Evolutionary conservation across 495 filamentous ascomycete genomes (phyloP).

Genomic region (Aspergillus baeticus): DNA sequence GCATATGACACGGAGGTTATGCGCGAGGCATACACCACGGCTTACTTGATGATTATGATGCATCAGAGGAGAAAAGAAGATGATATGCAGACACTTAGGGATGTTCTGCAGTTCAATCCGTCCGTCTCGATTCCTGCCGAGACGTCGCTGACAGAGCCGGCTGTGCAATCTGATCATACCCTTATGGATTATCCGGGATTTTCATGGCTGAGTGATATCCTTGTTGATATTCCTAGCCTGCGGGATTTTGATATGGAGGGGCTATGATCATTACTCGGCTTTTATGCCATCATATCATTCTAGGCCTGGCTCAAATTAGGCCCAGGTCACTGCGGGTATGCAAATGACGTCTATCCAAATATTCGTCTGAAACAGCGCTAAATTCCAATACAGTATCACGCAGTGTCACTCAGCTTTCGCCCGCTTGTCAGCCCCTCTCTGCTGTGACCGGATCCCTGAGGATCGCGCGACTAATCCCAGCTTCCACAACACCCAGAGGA

Average conservation of each 20-base stretch:
- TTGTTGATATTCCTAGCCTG: slow-evolving; percentile 46
- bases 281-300: not conserved
- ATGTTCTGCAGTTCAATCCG: slow-evolving; percentile 36
- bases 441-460: slow-evolving; percentile 17
- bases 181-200: slow-evolving; percentile 30
- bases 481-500: slow-evolving; percentile 72
- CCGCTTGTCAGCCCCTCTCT: slow-evolving; percentile 15
- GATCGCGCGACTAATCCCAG: slow-evolving; percentile 45
- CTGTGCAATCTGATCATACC: slow-evolving; percentile 17
- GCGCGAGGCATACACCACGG: slow-evolving; percentile 53
- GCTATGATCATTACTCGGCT: not conserved
- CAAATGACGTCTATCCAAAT: not conserved
- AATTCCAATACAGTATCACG: not conserved
- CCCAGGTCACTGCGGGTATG: not conserved
- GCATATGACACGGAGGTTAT: slow-evolving; percentile 47
- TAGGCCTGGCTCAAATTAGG: too few relatives aligned
- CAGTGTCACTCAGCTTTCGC: slow-evolving; percentile 27
- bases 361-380: not conserved
- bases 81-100: slow-evolving; percentile 35
- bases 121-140: slow-evolving; percentile 20
- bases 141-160: slow-evolving; percentile 3
- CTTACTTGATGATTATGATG: slow-evolving; percentile 46
- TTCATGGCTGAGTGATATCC: slow-evolving; percentile 44
- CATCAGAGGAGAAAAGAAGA: slow-evolving; percentile 46
- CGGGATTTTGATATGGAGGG: slow-evolving; percentile 45